These are phyloP conservation scores for Rhizoctonia solani DNA, from an alignment of 1,284 basidiomycete species.

Conservation along the genomic window DNA sequence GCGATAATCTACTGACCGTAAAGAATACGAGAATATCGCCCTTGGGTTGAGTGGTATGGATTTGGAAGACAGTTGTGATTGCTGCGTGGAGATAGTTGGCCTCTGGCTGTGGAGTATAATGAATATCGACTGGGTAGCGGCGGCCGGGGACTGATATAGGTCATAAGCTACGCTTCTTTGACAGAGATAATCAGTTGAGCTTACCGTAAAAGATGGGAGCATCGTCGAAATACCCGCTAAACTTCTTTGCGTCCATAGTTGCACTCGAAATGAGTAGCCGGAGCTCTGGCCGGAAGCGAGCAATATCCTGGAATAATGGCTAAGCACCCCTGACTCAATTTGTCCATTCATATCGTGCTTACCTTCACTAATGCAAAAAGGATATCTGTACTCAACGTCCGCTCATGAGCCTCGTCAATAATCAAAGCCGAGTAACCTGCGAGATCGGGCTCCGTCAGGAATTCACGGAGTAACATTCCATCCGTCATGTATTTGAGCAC, in stretches of 20 bases:
- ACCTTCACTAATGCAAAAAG: constrained; percentile 96
- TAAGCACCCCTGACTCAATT: constrained; percentile 33
- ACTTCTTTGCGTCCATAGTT: constrained; percentile 96
- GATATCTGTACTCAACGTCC: constrained; percentile 95
- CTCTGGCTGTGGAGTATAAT: constrained; percentile 96
- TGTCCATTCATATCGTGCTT: constrained; percentile 50
- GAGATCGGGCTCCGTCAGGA: constrained; percentile 92
- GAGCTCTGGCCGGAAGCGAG: constrained; percentile 92
- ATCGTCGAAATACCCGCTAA: constrained; percentile 93
- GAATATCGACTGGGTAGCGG: constrained; percentile 96
- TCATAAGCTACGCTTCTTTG: too few species aligned
- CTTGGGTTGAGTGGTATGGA: constrained; percentile 96
- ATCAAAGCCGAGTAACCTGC: constrained; percentile 91
- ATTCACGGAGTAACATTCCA: constrained; percentile 96
- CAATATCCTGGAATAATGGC: constrained; percentile 74
- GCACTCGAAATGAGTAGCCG: constrained; percentile 91
- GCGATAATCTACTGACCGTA: constrained; percentile 66
- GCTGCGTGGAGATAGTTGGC: constrained; percentile 98
- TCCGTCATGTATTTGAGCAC: constrained; percentile 99
- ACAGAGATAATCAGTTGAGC: too few species aligned
- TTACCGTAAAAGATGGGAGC: constrained; percentile 91
- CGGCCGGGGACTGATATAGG: constrained; percentile 83
- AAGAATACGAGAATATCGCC: constrained; percentile 99
- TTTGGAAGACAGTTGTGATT: constrained; percentile 98
- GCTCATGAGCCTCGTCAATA: constrained; percentile 96